phyloP scores from a whole-genome alignment of 2,329 filamentous ascomycete genomes.

The Teratosphaeria nubilosa region DNA sequence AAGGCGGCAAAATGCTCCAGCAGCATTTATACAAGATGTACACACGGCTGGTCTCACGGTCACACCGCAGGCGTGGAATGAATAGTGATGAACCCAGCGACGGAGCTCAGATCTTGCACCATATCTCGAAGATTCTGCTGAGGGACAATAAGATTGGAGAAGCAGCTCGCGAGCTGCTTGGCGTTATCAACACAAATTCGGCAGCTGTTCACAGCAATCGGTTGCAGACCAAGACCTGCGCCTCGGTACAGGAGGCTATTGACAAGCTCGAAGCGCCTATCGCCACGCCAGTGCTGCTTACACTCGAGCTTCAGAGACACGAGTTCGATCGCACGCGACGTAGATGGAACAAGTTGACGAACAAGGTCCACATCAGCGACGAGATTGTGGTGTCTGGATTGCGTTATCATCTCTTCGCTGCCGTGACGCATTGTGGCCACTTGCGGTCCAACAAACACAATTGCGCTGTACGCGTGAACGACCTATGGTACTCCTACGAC shows the following conservation, averaged over 20 bases:
- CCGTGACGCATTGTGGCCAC: conserved; percentile 49
- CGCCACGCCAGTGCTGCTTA: conserved; percentile 25
- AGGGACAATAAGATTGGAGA: conserved; percentile 8
- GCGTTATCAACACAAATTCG: conserved; percentile 8
- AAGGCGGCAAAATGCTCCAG: conserved; percentile 10
- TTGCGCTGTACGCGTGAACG: conserved; percentile 46
- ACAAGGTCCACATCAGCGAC: conserved; percentile 48
- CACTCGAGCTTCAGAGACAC: conserved; percentile 48
- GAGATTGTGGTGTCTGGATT: conserved; percentile 38
- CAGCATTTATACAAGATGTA: conserved; percentile 20
- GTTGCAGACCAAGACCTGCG: conserved; percentile 20
- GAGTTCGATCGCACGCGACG: conserved; percentile 44
- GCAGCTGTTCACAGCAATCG: conserved; percentile 15
- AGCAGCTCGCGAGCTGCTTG: conserved; percentile 15
- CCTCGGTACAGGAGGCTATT: conserved; percentile 34
- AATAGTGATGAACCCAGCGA: conserved; percentile 8
- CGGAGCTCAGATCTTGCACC: conserved; percentile 15
- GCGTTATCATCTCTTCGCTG: conserved; percentile 49
- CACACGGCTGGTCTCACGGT: conserved; percentile 11
- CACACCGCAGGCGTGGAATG: conserved; percentile 5
- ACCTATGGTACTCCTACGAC: conserved; percentile 51
- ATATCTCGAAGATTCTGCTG: conserved; percentile 5
- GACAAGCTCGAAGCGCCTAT: conserved; percentile 17
- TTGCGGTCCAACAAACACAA: conserved; percentile 51
- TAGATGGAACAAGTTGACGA: conserved; percentile 47